A percentile compares a stretch with the other conserved stretches of the same genome.
These are phyloP conservation scores for Pseudocercospora pini-densiflorae DNA, from an alignment of 2,329 filamentous ascomycete species.

Conservation along the genomic window DNA sequence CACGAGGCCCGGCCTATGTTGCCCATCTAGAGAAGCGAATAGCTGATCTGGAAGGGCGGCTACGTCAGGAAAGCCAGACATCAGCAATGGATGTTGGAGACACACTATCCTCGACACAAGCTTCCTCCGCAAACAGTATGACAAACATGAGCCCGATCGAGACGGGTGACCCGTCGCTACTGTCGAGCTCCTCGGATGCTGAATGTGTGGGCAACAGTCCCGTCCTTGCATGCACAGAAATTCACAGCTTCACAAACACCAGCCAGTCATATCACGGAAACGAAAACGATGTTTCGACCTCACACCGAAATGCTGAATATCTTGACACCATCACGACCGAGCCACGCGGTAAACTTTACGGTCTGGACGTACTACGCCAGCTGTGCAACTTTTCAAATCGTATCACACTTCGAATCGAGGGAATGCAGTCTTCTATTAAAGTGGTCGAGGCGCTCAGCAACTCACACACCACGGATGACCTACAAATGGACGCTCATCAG, in stretches of 20 bases:
- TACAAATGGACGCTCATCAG: background rate
- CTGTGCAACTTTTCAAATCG: conserved; percentile 23
- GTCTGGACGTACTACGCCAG: conserved; percentile 27
- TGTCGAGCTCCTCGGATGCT: background rate
- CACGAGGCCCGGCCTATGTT: conserved; percentile 29
- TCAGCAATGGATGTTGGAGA: conserved; percentile 1
- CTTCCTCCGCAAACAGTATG: background rate
- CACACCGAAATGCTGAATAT: background rate
- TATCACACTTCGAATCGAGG: conserved; percentile 2
- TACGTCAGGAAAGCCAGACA: background rate
- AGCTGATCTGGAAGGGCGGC: conserved; percentile 22
- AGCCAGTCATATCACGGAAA: background rate
- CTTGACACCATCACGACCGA: conserved; percentile 25
- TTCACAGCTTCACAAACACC: background rate
- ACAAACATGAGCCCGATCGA: background rate
- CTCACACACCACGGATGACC: conserved; percentile 14
- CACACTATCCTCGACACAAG: background rate
- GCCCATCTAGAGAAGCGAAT: conserved; percentile 29
- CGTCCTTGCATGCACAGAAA: too few species aligned
- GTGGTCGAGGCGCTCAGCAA: conserved; percentile 24
- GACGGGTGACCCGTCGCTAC: background rate
- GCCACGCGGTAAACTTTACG: conserved; percentile 26
- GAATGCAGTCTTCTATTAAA: conserved; percentile 20
- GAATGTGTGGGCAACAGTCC: background rate
- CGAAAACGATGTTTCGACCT: background rate